A percentile compares a stretch with the other conserved stretches of the same genome.
phyloP scores from a whole-genome alignment of 371 early-diverging fungal species.

The Lichtheimia ramosa region DNA sequence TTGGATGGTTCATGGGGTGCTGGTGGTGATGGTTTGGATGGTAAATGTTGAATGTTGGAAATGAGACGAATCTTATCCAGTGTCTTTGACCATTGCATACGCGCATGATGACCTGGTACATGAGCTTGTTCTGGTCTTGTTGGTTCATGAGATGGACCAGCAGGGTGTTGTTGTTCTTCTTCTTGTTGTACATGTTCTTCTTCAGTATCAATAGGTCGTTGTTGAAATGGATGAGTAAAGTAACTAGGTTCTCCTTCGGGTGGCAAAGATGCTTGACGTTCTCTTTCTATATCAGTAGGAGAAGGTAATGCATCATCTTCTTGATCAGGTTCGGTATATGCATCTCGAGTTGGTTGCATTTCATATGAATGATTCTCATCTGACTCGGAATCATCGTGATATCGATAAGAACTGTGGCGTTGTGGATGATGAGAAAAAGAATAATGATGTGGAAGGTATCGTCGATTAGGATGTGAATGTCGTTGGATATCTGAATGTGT shows the following conservation, averaged over 20 bases:
- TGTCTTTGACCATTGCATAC: constrained; percentile 42
- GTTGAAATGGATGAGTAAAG: constrained; percentile 24
- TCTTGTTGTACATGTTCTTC: too few relatives aligned
- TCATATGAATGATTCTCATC: background rate
- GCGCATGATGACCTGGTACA: constrained; percentile 15
- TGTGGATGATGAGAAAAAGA: background rate
- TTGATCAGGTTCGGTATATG: background rate
- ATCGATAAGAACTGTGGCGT: background rate
- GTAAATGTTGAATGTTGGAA: constrained; percentile 25
- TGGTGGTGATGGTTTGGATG: constrained; percentile 12
- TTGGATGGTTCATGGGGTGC: background rate
- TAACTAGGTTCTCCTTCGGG: constrained; percentile 11
- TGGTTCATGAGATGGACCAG: background rate
- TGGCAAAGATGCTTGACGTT: background rate
- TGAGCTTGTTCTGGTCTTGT: constrained; percentile 3
- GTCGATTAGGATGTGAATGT: background rate
- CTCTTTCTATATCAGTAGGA: constrained; percentile 13
- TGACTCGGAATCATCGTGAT: background rate
- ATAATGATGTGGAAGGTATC: too few relatives aligned
- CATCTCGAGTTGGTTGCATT: background rate
- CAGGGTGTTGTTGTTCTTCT: background rate
- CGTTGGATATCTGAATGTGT: background rate
- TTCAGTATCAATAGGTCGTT: background rate
- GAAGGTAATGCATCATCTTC: constrained; percentile 20
- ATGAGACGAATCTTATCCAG: constrained; percentile 44